These are phyloP conservation scores for Biscogniauxia sp. DNA, from an alignment of 2,329 filamentous ascomycete genomes.

Conservation along the genomic window DNA sequence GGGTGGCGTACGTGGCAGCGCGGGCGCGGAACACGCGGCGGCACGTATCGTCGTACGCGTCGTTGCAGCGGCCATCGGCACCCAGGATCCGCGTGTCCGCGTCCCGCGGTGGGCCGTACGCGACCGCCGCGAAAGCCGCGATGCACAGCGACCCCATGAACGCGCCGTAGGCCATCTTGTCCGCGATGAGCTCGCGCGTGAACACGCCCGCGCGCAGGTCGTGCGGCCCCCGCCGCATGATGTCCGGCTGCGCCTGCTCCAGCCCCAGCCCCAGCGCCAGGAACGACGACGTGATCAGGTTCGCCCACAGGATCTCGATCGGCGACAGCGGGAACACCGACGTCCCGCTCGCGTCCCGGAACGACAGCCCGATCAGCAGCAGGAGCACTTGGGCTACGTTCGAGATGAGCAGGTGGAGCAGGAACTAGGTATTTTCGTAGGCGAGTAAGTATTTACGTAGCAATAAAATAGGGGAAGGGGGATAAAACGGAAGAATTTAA, in stretches of 20 bases:
- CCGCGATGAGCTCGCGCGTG: slow-evolving; percentile 61
- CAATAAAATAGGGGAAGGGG: too few species aligned
- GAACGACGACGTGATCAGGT: slow-evolving; percentile 70
- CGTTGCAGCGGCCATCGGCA: slow-evolving; percentile 60
- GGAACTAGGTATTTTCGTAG: slow-evolving; percentile 49
- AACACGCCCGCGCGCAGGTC: slow-evolving; percentile 60
- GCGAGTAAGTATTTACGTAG: too few species aligned
- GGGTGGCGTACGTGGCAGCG: slow-evolving; percentile 65
- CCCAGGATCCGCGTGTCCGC: slow-evolving; percentile 44
- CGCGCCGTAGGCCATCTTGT: slow-evolving; percentile 65
- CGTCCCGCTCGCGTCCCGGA: slow-evolving; percentile 57
- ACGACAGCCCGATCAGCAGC: slow-evolving; percentile 66
- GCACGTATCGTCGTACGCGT: slow-evolving; percentile 48
- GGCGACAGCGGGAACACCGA: slow-evolving; percentile 71
- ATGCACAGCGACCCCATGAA: slow-evolving; percentile 64
- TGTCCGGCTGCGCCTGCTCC: slow-evolving; percentile 66
- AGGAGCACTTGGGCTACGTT: slow-evolving; percentile 70
- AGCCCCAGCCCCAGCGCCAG: slow-evolving; percentile 71
- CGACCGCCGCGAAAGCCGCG: slow-evolving; percentile 57
- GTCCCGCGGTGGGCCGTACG: slow-evolving; percentile 38
- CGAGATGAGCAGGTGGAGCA: slow-evolving; percentile 65
- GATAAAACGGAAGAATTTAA: background rate
- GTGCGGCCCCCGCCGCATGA: slow-evolving; percentile 65
- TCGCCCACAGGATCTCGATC: slow-evolving; percentile 74
- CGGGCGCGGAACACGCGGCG: slow-evolving; percentile 61